Conservation (phyloP, 805 yeast species). For the Candida manassasensis region DNA sequence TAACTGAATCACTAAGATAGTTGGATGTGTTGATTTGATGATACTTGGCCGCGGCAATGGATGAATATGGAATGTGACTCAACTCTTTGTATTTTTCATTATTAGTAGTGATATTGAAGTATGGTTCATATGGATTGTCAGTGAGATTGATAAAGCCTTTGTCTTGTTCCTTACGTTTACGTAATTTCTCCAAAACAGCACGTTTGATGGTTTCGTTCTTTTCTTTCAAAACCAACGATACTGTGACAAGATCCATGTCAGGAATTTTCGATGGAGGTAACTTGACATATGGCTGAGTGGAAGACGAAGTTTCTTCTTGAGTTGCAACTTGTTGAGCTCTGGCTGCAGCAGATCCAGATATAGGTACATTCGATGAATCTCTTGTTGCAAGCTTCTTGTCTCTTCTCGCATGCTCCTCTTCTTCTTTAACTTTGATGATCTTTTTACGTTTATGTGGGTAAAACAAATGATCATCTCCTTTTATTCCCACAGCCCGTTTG, state of each 20-base stretch:
- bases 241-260: conserved; percentile 83
- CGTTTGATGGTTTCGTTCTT: conserved; percentile 73
- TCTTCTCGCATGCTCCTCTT: conserved; percentile 19
- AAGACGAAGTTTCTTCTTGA: conserved; percentile 17
- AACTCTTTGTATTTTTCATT: conserved; percentile 46
- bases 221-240: conserved; percentile 65
- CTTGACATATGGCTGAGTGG: conserved; percentile 75
- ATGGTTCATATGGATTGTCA: conserved; percentile 82
- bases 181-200: conserved; percentile 82
- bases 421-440: conserved; percentile 30
- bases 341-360: conserved; percentile 1
- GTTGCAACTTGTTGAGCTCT: conserved; percentile 9
- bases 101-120: conserved; percentile 58
- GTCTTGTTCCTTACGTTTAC: conserved; percentile 65
- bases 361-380: conserved; percentile 5
- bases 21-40: conserved; percentile 63
- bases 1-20: conserved; percentile 39
- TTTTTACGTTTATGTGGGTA: conserved; percentile 72
- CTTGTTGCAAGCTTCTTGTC: conserved; percentile 9
- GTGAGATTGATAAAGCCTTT: conserved; percentile 78
- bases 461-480: conserved; percentile 81
- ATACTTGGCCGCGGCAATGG: conserved; percentile 61
- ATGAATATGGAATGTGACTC: conserved; percentile 71
- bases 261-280: conserved; percentile 90
- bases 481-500: conserved; percentile 70